These are phyloP conservation scores for Phytophthora niederhauseri DNA, from an alignment of 352 stramenopile species.

Conservation along the genomic window DNA sequence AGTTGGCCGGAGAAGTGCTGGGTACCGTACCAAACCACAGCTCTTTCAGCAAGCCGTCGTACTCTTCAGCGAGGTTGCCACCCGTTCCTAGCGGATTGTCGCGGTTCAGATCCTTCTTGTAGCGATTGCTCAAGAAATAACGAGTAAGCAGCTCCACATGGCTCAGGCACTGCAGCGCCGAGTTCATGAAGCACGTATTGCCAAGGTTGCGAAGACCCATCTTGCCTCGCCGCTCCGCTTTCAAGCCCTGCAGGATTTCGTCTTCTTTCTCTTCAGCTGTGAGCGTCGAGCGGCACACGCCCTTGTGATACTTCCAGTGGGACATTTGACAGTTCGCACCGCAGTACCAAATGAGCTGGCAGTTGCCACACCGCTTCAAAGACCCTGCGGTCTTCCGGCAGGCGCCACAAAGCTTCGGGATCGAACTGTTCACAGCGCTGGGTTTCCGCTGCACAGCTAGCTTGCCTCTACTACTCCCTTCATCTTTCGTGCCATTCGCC, in stretches of 20 bases:
- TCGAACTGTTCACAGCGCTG: conserved; percentile 28
- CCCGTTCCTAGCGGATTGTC: conserved; percentile 96
- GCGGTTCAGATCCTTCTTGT: conserved; percentile 95
- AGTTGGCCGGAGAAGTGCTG: conserved; percentile 61
- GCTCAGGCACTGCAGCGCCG: conserved; percentile 91
- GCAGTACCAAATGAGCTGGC: conserved; percentile 85
- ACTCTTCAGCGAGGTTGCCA: conserved; percentile 94
- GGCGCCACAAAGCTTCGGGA: conserved; percentile 73
- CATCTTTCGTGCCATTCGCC: conserved; percentile 26
- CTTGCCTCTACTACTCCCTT: conserved; percentile 23
- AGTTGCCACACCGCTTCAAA: conserved; percentile 77
- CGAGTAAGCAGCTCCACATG: conserved; percentile 92
- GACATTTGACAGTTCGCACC: conserved; percentile 68
- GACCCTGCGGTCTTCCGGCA: conserved; percentile 50
- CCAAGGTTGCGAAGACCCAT: conserved; percentile 81
- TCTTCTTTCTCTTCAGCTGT: conserved; percentile 49
- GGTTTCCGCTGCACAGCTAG: conserved; percentile 36
- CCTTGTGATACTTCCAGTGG: conserved; percentile 87
- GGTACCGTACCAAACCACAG: conserved; percentile 93
- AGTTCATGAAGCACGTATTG: conserved; percentile 89
- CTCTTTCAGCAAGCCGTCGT: conserved; percentile 95
- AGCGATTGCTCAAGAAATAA: conserved; percentile 96
- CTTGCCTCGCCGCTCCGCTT: conserved; percentile 69
- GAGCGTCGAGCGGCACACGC: conserved; percentile 50
- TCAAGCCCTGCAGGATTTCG: conserved; percentile 44